These are phyloP conservation scores for Butyriboletus appendiculatus DNA, from an alignment of 1,284 basidiomycete genomes.

Conservation along the genomic window DNA sequence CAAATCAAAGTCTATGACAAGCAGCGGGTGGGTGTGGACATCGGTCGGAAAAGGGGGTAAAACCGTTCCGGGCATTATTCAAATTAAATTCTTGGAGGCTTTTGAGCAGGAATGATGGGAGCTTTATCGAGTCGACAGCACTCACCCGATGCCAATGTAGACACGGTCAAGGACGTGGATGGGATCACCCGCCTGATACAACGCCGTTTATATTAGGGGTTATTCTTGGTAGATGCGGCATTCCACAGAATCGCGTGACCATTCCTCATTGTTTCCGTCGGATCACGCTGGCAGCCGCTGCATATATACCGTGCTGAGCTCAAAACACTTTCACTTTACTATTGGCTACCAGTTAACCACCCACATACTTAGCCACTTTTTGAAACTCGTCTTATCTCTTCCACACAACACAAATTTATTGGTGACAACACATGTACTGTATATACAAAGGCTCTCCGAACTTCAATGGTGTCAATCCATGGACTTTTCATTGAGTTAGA, in stretches of 20 bases:
- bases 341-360: too few species aligned
- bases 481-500: too few species aligned
- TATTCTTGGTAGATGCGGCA: too few species aligned
- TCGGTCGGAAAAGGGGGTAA: constrained; percentile 50
- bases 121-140: neutral
- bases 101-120: neutral
- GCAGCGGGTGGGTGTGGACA: constrained; percentile 49
- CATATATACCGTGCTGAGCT: too few species aligned
- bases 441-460: neutral
- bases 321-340: too few species aligned
- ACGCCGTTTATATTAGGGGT: neutral
- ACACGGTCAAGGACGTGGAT: neutral
- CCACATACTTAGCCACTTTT: neutral
- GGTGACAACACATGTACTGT: neutral
- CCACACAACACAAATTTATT: neutral
- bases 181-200: too few species aligned
- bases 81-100: neutral
- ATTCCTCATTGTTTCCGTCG: too few species aligned
- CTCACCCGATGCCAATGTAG: neutral
- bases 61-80: constrained; percentile 23
- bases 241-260: too few species aligned
- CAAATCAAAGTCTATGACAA: constrained; percentile 51
- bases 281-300: too few species aligned
- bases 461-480: too few species aligned
- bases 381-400: neutral